A percentile compares a stretch with the other conserved stretches of the same genome.
Conservation (phyloP, 2,329 filamentous ascomycete genomes). For the Elsinoe ampelina region DNA sequence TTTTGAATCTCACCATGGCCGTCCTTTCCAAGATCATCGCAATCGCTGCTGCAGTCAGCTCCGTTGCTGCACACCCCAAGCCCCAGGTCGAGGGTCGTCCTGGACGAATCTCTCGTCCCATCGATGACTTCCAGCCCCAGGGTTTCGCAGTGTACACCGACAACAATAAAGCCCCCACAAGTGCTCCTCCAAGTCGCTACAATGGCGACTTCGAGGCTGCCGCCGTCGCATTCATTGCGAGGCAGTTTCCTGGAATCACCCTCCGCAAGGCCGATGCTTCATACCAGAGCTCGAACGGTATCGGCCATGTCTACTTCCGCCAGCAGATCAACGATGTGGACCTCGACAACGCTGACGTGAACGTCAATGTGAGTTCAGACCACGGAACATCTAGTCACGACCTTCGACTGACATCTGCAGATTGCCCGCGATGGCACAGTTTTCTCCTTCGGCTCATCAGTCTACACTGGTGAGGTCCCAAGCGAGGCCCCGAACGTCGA, state of each 20-base stretch:
- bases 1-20: constrained; percentile 1
- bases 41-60: constrained; percentile 1
- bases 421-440: constrained; percentile 45
- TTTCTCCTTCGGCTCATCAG: constrained; percentile 49
- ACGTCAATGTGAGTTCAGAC: constrained; percentile 45
- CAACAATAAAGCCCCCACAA: background rate
- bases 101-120: background rate
- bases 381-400: background rate
- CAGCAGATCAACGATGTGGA: constrained; percentile 50
- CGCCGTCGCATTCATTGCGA: background rate
- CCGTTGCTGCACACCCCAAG: background rate
- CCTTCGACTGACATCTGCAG: constrained; percentile 23
- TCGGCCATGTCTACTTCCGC: constrained; percentile 51
- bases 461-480: constrained; percentile 38
- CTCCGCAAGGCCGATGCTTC: constrained; percentile 46
- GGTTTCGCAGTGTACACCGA: background rate
- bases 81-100: background rate
- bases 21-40: constrained; percentile 11
- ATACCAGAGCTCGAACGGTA: constrained; percentile 47
- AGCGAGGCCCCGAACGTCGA: constrained; percentile 30
- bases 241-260: constrained; percentile 25
- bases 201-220: constrained; percentile 5
- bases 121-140: constrained; percentile 4
- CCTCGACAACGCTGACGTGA: constrained; percentile 53
- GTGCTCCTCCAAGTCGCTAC: background rate